Base-by-base conservation (phyloP, 805 yeast species). In the Peterozyma xylosa region DNA sequence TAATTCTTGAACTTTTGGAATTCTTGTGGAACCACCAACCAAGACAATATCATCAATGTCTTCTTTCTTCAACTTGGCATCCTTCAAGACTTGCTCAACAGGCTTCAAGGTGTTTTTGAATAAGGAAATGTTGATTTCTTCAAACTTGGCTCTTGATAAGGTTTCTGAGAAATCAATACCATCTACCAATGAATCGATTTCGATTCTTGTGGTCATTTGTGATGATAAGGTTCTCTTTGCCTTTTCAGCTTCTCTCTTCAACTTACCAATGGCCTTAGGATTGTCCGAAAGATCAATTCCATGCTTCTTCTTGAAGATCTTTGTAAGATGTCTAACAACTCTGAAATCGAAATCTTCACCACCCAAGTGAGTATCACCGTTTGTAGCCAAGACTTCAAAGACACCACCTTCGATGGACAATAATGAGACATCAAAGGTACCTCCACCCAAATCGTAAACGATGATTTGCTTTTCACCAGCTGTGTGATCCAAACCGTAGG, bases 21-120 rank as follows among this genome's bases (percentile, higher is more conserved):
- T 93, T 78, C 98, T 87, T 45, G 99, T 93, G 35, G 99, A 91
- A 70, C 99, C 99, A 76, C 99, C 99, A 62, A 91, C 99, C 43
- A 91, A 74, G 38, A 91, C 98, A 62, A 91, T 89, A 61, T 91
- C 99, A 66, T 91, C 88, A 58, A 91, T 79, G 57, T 87, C 96
- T 51, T 82, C 71, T 71, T 86, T 86, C 67, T 82, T 81, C 51
- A 90, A 76, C 64, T 90, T 91, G 42, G 97, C 81, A 68, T 93
- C 99, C 68, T 86, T 86, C 64, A 91, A 76, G 41, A 91, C 98
- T 70, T 86, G 91, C 70, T 88, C 96, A 53, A 91, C 98, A 43
- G 98, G 97, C 64, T 86, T 90, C 64, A 91, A 73, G 44, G 99
- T 91, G 67, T 86, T 86, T 75, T 87, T 88, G 79, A 91, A 91